A percentile compares a stretch with the other conserved stretches of the same genome.
These are phyloP conservation scores for Pseudogymnoascus sp. DNA, from an alignment of 2,329 filamentous ascomycete genomes.

Conservation along the genomic window DNA sequence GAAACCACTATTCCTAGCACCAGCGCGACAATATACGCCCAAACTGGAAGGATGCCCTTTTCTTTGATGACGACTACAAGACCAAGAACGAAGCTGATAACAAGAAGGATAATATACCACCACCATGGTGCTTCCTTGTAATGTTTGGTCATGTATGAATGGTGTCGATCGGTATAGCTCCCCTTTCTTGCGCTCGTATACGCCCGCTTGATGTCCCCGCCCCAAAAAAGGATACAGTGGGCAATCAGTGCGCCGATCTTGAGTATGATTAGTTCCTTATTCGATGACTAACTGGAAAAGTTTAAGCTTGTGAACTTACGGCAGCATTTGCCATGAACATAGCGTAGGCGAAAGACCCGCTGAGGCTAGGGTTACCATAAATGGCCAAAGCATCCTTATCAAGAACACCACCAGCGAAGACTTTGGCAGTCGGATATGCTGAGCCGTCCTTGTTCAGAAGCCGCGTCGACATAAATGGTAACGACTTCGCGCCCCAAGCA, in stretches of 20 bases:
- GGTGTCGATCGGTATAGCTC: conserved; percentile 43
- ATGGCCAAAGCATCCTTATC: conserved; percentile 34
- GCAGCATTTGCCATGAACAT: conserved; percentile 52
- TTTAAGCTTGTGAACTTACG: conserved; percentile 29
- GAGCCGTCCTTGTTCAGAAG: conserved; percentile 33
- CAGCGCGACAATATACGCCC: conserved; percentile 36
- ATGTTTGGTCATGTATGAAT: conserved; percentile 37
- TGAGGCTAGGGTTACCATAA: conserved; percentile 41
- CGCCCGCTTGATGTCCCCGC: conserved; percentile 41
- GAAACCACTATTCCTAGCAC: conserved; percentile 37
- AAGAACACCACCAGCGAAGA: conserved; percentile 36
- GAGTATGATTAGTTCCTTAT: conserved; percentile 12
- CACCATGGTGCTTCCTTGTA: conserved; percentile 37
- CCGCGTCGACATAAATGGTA: conserved; percentile 37
- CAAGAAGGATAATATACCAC: conserved; percentile 35
- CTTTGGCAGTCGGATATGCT: conserved; percentile 35
- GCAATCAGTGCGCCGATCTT: conserved; percentile 48
- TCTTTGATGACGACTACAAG: conserved; percentile 33
- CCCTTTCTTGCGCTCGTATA: conserved; percentile 40
- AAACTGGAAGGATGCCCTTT: conserved; percentile 34
- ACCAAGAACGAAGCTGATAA: conserved; percentile 31
- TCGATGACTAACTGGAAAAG: accelerated
- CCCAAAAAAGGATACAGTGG: conserved; percentile 49
- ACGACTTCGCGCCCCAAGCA: conserved; percentile 32
- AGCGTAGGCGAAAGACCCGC: conserved; percentile 43